These are phyloP conservation scores for Xerophyta viscosa DNA, from an alignment of 106 monocot species.

Conservation along the genomic window DNA sequence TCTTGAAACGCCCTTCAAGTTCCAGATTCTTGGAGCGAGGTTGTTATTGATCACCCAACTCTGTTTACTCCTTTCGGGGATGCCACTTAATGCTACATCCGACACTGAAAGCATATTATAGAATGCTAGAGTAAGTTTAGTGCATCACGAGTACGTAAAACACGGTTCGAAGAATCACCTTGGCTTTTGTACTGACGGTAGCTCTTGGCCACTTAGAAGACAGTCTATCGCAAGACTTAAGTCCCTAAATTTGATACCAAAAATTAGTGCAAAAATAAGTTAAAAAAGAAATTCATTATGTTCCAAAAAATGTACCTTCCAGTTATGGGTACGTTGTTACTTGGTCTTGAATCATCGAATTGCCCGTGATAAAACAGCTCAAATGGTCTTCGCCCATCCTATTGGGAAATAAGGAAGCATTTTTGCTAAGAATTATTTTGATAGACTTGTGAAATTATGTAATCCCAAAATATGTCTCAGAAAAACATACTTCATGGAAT, in stretches of 20 bases:
- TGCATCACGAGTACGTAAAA: background rate
- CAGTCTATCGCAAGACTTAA: conserved; percentile 84
- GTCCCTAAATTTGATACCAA: conserved; percentile 33
- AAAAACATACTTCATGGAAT: no score
- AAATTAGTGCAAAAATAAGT: background rate
- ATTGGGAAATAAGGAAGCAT: background rate
- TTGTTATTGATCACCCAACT: no score
- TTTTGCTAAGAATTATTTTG: no score
- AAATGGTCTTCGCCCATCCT: conserved; percentile 92
- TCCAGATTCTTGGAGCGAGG: no score
- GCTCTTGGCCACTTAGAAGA: conserved; percentile 69
- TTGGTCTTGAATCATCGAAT: conserved; percentile 91
- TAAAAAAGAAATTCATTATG: background rate
- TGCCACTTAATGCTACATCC: conserved; percentile 98
- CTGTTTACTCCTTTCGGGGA: conserved; percentile 14
- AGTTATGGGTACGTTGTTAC: conserved; percentile 50
- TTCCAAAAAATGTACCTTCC: conserved; percentile 53
- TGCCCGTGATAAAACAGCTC: conserved; percentile 95
- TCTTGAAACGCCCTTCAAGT: no score
- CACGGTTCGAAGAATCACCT: conserved; percentile 21
- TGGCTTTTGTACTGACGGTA: conserved; percentile 52
- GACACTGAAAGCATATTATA: conserved; percentile 31
- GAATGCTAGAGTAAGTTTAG: background rate
- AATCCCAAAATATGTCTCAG: no score
- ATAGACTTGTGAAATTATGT: no score